A percentile compares a stretch with the other conserved stretches of the same genome.
phyloP scores from a whole-genome alignment of 441 rosid species.

The Omphalea diandra region DNA sequence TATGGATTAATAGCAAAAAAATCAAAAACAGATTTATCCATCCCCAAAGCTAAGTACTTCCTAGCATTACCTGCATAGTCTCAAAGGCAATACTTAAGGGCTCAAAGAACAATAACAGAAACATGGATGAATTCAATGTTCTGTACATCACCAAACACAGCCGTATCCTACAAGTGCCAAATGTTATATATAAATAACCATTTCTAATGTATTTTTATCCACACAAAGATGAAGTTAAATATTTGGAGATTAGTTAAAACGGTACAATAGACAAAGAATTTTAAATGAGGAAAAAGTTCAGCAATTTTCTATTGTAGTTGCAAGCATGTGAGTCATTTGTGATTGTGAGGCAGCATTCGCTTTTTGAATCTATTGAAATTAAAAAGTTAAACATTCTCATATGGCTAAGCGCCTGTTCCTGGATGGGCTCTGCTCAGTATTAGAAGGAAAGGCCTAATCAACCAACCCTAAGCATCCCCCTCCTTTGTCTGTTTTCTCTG shows the following conservation, averaged over 20 bases:
- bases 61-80: slow-evolving; percentile 79
- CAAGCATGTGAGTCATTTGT: not conserved
- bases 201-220: slow-evolving; percentile 2
- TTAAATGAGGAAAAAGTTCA: too few species aligned
- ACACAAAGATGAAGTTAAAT: slow-evolving; percentile 1
- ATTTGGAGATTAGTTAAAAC: not conserved
- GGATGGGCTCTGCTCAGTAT: not conserved
- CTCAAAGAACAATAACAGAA: slow-evolving; percentile 85
- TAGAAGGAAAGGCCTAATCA: not conserved
- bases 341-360: not conserved
- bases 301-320: not conserved
- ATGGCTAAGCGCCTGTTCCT: too few species aligned
- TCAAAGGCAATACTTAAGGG: slow-evolving; percentile 96
- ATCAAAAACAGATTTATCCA: not conserved
- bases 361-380: too few species aligned
- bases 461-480: not conserved
- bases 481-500: not conserved
- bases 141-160: slow-evolving; percentile 59
- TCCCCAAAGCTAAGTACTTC: slow-evolving; percentile 3
- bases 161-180: slow-evolving; percentile 69
- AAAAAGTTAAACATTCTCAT: too few species aligned
- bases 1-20: not conserved
- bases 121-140: slow-evolving; percentile 63
- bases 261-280: not conserved
- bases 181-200: slow-evolving; percentile 12